phyloP scores from a whole-genome alignment of 1,284 basidiomycete species.

The Leccinum fuscescens region DNA sequence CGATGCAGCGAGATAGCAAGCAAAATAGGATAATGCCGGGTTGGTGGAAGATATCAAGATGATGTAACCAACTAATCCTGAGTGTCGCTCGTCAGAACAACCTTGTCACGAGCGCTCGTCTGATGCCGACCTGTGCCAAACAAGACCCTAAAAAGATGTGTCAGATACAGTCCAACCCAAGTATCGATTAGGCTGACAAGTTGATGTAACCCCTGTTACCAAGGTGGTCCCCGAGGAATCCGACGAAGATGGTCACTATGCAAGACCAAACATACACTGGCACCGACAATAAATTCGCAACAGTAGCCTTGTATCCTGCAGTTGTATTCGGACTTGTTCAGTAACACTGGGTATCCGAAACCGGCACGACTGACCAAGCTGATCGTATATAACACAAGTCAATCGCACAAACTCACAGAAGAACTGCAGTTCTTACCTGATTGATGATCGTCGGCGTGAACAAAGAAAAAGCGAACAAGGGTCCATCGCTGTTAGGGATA shows the following conservation, averaged over 20 bases:
- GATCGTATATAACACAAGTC: background rate
- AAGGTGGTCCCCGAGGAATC: constrained; percentile 47
- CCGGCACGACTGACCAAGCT: constrained; percentile 20
- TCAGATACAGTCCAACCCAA: constrained; percentile 11
- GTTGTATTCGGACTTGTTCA: background rate
- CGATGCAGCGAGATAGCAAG: constrained; percentile 47
- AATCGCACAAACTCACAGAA: background rate
- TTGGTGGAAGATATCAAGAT: constrained; percentile 48
- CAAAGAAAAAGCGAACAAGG: constrained; percentile 53
- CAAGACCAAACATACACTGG: constrained; percentile 52
- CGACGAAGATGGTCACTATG: constrained; percentile 47
- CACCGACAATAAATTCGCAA: constrained; percentile 53
- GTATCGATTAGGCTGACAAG: constrained; percentile 35
- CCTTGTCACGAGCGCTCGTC: background rate
- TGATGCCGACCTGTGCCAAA: constrained; percentile 34
- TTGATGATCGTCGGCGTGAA: constrained; percentile 57
- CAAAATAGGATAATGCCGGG: constrained; percentile 45
- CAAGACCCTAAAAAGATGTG: constrained; percentile 24
- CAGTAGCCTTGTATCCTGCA: constrained; percentile 45
- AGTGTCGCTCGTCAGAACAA: constrained; percentile 2
- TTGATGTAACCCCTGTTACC: constrained; percentile 48
- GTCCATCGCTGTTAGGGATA: constrained; percentile 39
- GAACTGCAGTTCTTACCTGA: constrained; percentile 32
- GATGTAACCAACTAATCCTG: constrained; percentile 48
- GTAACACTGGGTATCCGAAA: background rate